These are phyloP conservation scores for Aphanomyces cochlioides DNA, from an alignment of 352 stramenopile genomes.

Conservation along the genomic window DNA sequence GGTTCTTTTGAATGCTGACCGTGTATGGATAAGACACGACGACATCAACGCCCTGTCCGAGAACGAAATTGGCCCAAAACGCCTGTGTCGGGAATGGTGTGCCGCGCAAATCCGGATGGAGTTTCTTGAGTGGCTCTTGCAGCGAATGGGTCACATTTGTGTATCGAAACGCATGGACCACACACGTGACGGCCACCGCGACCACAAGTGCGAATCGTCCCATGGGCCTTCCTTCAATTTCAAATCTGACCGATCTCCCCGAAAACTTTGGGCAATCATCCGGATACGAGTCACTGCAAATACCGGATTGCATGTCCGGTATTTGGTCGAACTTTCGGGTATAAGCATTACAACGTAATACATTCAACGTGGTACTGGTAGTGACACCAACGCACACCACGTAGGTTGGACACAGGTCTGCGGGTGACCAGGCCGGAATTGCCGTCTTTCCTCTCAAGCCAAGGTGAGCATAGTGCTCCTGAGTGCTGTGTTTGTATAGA, in stretches of 20 bases:
- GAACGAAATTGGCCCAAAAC: conserved; percentile 80
- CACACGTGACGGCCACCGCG: not conserved
- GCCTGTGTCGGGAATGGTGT: conserved; percentile 65
- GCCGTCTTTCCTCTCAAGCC: too few species aligned
- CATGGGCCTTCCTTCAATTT: not conserved
- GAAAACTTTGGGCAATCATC: too few species aligned
- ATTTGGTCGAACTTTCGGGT: too few species aligned
- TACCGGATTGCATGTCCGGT: too few species aligned
- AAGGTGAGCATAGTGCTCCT: too few species aligned
- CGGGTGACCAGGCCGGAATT: too few species aligned
- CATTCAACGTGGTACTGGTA: too few species aligned
- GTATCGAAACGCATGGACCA: not conserved
- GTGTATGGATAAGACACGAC: conserved; percentile 71
- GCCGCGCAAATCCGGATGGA: not conserved
- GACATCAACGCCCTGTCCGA: conserved; percentile 51
- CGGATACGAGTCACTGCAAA: not conserved
- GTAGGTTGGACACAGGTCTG: too few species aligned
- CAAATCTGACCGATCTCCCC: not conserved
- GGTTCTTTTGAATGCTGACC: conserved; percentile 48
- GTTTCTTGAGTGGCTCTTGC: not conserved
- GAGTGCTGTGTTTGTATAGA: too few species aligned
- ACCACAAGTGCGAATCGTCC: not conserved
- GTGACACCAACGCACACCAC: too few species aligned
- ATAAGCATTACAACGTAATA: too few species aligned
- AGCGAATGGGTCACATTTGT: conserved; percentile 20